Evolutionary conservation across 768 basidiomycete genomes (phyloP), one percentile per base, ranked within the genome.

Genomic region (Pleurotus platypus): DNA sequence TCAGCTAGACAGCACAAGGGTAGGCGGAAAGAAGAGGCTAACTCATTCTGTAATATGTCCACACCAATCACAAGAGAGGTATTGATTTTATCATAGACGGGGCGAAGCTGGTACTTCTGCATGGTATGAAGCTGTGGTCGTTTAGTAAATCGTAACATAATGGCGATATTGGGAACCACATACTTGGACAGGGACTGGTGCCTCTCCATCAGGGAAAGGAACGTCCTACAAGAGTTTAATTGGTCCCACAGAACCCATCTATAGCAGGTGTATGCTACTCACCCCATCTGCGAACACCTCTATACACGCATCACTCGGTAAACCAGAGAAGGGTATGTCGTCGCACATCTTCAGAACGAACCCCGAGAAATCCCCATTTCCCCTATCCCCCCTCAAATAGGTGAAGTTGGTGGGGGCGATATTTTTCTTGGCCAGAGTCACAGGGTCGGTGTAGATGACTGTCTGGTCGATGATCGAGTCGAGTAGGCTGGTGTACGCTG

Each of bases 271-370:
- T 57, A 24, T 47, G 40, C 20, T 20, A 38, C 39, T 62, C 62
- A 42, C 58, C 50, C 48, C 57, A 51, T 72, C 71, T 42, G 65
- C 60, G 55, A 77, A 78, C 35, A 79, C 60, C 37, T 66, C 64
- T 1, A 49, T 60, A 61, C 79, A 80, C 7, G 74, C 70, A 54
- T 64, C 56, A 16, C 12, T n/a, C 30, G 62, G 9, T 56, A 71
- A 66, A 16, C 66, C 69, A 35, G 30, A 11, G 45, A 73, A 63
- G 0, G 82, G 80, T 18, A 82, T 69, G 37, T 78, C 69, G 15
- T 71, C 61, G 67, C 83, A 85, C 58, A 85, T 68, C 47, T 67
- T 66, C 26, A 72, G 73, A 58, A 55, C 67, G 59, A 57, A 77
- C 49, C 37, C 66, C 50, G 51, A 40, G 39, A 54, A 54, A n/a